A percentile compares a stretch with the other conserved stretches of the same genome.
These are phyloP conservation scores for Leccinellum albellum DNA, from an alignment of 768 basidiomycete genomes.

Conservation along the genomic window DNA sequence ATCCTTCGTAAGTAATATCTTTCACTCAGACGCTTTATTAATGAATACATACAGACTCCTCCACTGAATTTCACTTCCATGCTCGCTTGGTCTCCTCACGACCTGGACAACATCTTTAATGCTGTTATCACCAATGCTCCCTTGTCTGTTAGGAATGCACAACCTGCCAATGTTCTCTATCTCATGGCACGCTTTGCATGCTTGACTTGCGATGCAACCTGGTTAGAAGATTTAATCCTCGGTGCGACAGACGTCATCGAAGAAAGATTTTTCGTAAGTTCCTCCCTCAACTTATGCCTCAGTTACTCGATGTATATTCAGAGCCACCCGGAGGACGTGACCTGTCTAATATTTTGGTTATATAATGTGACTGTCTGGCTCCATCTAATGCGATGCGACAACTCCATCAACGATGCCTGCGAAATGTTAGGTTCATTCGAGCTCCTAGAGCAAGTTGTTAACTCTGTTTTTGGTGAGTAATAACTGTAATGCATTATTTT, in stretches of 20 bases:
- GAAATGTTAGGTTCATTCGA: constrained; percentile 81
- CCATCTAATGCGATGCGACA: constrained; percentile 86
- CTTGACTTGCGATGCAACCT: constrained; percentile 81
- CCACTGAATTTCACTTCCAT: constrained; percentile 75
- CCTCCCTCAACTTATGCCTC: constrained; percentile 2
- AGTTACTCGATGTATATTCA: constrained; percentile 32
- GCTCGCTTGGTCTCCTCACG: constrained; percentile 87
- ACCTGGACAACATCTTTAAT: constrained; percentile 74
- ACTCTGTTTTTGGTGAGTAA: constrained; percentile 83
- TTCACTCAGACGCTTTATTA: constrained; percentile 1
- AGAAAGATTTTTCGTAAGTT: constrained; percentile 83
- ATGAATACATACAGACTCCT: constrained; percentile 52
- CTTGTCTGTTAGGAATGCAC: constrained; percentile 66
- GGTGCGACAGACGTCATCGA: constrained; percentile 92
- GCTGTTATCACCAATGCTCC: constrained; percentile 75
- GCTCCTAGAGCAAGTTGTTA: constrained; percentile 87
- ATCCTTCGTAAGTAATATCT: constrained; percentile 40
- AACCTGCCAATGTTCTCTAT: constrained; percentile 90
- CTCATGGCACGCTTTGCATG: constrained; percentile 92
- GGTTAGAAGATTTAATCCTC: constrained; percentile 90
- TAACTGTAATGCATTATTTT: neutral
- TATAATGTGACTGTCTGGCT: constrained; percentile 90
- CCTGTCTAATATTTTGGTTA: constrained; percentile 89
- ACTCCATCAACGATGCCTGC: constrained; percentile 71
- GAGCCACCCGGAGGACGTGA: constrained; percentile 81